Conservation (phyloP, 108 stramenopile genomes). For the Epipyxis sp. region DNA sequence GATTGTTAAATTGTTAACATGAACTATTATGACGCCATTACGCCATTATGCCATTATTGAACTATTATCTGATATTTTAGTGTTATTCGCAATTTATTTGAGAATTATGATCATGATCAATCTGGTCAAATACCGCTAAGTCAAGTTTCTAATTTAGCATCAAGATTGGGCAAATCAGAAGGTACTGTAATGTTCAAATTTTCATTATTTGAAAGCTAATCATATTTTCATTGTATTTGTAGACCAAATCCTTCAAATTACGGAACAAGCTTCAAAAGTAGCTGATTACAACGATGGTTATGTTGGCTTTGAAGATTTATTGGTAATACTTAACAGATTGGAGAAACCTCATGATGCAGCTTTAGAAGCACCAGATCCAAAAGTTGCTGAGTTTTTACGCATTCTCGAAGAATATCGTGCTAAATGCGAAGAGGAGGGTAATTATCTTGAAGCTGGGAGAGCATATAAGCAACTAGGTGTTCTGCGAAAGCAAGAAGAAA, state of each 20-base stretch:
- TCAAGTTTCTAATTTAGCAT: neutral
- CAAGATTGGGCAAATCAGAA: neutral
- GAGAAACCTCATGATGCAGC: neutral
- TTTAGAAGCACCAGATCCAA: constrained; percentile 57
- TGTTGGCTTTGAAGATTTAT: neutral
- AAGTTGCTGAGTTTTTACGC: constrained; percentile 61
- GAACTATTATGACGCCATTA: too few species aligned
- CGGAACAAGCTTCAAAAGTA: neutral
- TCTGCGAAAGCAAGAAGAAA: constrained; percentile 60
- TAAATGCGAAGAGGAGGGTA: constrained; percentile 65
- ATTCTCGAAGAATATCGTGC: constrained; percentile 64
- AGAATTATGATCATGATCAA: neutral
- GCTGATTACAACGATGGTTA: constrained; percentile 8
- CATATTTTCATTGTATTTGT: neutral
- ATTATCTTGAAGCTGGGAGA: constrained; percentile 62
- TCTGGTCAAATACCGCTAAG: constrained; percentile 4
- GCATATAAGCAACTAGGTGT: constrained; percentile 56
- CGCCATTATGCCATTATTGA: neutral
- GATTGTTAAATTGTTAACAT: too few species aligned
- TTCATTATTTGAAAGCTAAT: too few species aligned
- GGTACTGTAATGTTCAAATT: too few species aligned
- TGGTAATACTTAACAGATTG: neutral
- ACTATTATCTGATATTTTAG: neutral
- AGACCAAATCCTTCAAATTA: neutral
- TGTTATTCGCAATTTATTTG: constrained; percentile 14